Evolutionary conservation across 148 eudicot species (phyloP).

Genomic region (Selenicereus undatus): DNA sequence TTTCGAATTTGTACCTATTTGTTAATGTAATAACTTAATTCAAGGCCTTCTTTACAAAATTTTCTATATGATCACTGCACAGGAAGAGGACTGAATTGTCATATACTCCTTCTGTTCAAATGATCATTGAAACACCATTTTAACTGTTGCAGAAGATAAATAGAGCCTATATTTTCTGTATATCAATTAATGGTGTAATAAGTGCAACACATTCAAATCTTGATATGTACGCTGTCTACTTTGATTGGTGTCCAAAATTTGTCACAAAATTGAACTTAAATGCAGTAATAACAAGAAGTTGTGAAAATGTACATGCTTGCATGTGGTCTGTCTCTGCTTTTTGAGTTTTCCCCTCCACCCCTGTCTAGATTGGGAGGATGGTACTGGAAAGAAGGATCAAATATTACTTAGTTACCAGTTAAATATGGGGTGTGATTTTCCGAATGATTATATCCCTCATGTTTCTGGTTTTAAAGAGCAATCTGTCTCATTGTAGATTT

Average conservation of each 20-base stretch:
- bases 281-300: too few relatives aligned
- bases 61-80: not conserved
- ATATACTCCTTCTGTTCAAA: not conserved
- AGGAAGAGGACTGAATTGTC: too few relatives aligned
- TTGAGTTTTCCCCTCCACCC: too few relatives aligned
- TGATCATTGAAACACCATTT: not conserved
- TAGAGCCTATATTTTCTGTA: not conserved
- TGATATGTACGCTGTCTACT: too few relatives aligned
- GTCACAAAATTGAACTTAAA: too few relatives aligned
- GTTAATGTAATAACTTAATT: not conserved
- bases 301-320: too few relatives aligned
- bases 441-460: not conserved
- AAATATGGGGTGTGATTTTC: not conserved
- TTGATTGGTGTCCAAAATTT: too few relatives aligned
- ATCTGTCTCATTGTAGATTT: not conserved
- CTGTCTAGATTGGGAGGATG: too few relatives aligned
- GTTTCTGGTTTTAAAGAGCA: not conserved
- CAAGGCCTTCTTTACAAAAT: not conserved
- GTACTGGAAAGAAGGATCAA: too few relatives aligned
- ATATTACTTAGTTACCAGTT: not conserved
- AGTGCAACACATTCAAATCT: too few relatives aligned
- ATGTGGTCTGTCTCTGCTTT: too few relatives aligned
- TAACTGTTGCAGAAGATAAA: not conserved
- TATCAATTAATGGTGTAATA: too few relatives aligned
- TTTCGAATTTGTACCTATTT: not conserved